Evolutionary conservation across 352 stramenopile genomes (phyloP), one percentile per base, ranked within the genome.

Genomic region (Phytophthora syringae): DNA sequence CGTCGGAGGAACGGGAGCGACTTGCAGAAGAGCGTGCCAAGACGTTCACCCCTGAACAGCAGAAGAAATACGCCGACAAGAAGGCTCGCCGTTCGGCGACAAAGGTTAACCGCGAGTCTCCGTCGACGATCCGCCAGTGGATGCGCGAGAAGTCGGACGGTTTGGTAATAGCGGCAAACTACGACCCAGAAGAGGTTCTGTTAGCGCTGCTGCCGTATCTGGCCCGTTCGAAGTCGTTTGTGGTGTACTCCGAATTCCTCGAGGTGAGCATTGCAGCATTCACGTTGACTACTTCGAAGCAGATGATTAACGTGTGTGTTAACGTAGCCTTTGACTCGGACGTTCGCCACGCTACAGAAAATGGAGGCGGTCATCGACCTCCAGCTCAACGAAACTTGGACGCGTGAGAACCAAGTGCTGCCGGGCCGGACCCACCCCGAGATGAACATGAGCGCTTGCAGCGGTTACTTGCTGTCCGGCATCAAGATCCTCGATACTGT

Each of bases 381-480:
- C 24, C 93, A 97, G 54, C 66, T 99, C 18, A 98, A 88, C 43
- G 94, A 98, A 68, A 98, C 93, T 12, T 99, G 94, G 94, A 97
- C 95, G 49, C 89, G 97, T 30, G 94, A 98, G 72, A 97, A 98
- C 76, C 95, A 99, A 76, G 89, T 95, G 15, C 56, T 99, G 18
- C 92, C 93, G 6, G 92, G 93, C 15, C 84, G 95, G 13, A 99
- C 95, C 27, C 97, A 98, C 78, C 97, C 97, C 0, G 89, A 94
- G 58, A 99, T 99, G 97, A 98, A 86, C 64, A 99, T 99, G 93
- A 97, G 87, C 67, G 95, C 97, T 50, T 97, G 92, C 76, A 97
- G 95, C 44, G 95, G 97, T 15, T 99, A 98, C 67, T 74, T 99
- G 28, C 76, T 99, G 16, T 97, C 90, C 6, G 96, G 95, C 5